phyloP scores from a whole-genome alignment of 345 rosid species.

The Gynandropsis gynandra region DNA sequence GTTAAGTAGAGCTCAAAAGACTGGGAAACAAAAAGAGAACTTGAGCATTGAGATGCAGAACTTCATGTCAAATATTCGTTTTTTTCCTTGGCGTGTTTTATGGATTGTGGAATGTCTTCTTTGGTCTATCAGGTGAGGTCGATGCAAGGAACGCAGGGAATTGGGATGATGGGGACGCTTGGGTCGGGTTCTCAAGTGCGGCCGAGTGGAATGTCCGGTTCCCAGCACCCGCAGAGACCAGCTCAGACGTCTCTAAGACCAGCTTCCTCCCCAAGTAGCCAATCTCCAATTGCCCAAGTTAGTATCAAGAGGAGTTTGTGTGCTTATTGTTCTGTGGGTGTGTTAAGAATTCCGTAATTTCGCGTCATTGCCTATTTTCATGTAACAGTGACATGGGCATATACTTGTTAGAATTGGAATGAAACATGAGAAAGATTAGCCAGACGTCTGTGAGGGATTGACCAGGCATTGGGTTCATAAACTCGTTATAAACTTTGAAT shows the following conservation, averaged over 20 bases:
- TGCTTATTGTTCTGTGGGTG: not conserved
- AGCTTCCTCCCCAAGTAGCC: slow-evolving; percentile 46
- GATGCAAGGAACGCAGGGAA: slow-evolving; percentile 58
- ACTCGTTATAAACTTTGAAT: not conserved
- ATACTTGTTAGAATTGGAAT: too few species aligned
- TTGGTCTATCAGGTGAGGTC: slow-evolving; percentile 38
- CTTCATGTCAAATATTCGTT: not conserved
- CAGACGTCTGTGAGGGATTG: too few species aligned
- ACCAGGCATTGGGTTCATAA: slow-evolving; percentile 1
- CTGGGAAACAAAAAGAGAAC: not conserved
- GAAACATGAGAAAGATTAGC: too few species aligned
- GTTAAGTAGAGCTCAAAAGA: slow-evolving; percentile 8
- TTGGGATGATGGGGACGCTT: slow-evolving; percentile 58
- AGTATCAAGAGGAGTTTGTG: slow-evolving; percentile 12
- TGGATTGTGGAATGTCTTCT: not conserved
- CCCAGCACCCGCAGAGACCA: slow-evolving; percentile 76
- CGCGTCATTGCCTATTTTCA: too few species aligned
- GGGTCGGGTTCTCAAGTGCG: slow-evolving; percentile 60
- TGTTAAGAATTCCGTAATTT: not conserved
- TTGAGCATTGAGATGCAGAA: not conserved
- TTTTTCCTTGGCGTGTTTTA: slow-evolving; percentile 13
- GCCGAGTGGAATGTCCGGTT: slow-evolving; percentile 48
- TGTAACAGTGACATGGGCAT: too few species aligned
- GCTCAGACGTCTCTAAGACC: slow-evolving; percentile 56
- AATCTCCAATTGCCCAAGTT: slow-evolving; percentile 54